A percentile compares a stretch with the other conserved stretches of the same genome.
phyloP scores from a whole-genome alignment of 208 protist genomes.

The Trypanosoma caninum region DNA sequence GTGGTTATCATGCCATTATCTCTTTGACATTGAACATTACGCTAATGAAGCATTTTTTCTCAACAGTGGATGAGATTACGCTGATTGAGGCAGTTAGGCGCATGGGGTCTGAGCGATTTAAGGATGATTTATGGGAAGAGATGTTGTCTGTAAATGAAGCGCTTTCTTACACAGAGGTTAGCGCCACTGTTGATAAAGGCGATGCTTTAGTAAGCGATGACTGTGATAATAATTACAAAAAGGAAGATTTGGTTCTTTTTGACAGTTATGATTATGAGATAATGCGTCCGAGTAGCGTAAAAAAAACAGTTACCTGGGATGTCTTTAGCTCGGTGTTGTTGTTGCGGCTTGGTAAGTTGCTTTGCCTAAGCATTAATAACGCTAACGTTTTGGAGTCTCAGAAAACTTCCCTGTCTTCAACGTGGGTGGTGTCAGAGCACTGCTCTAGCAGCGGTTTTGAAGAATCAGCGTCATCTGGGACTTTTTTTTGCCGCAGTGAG shows the following conservation, averaged over 20 bases:
- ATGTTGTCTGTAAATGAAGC: background rate
- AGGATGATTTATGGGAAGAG: constrained; percentile 17
- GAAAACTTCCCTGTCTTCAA: background rate
- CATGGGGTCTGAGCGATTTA: constrained; percentile 14
- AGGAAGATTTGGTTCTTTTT: background rate
- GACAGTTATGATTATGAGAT: constrained; percentile 8
- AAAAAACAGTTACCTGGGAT: constrained; percentile 4
- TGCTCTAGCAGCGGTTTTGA: background rate
- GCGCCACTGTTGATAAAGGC: background rate
- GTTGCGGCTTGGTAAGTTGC: background rate
- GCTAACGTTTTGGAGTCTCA: background rate
- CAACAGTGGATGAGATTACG: constrained; percentile 11
- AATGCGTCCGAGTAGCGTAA: background rate
- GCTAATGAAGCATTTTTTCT: constrained; percentile 11
- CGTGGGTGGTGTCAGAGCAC: background rate
- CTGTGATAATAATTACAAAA: background rate
- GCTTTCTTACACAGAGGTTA: background rate
- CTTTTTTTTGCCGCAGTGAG: too few species aligned
- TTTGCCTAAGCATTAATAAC: background rate
- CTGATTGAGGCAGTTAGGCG: background rate
- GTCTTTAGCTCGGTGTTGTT: constrained; percentile 9
- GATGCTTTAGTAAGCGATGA: background rate
- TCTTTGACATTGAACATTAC: constrained; percentile 2
- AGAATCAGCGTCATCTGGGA: too few species aligned
- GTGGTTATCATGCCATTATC: constrained; percentile 21